phyloP scores from a whole-genome alignment of 805 yeast genomes.

The Sugiyamaella floridensis region DNA sequence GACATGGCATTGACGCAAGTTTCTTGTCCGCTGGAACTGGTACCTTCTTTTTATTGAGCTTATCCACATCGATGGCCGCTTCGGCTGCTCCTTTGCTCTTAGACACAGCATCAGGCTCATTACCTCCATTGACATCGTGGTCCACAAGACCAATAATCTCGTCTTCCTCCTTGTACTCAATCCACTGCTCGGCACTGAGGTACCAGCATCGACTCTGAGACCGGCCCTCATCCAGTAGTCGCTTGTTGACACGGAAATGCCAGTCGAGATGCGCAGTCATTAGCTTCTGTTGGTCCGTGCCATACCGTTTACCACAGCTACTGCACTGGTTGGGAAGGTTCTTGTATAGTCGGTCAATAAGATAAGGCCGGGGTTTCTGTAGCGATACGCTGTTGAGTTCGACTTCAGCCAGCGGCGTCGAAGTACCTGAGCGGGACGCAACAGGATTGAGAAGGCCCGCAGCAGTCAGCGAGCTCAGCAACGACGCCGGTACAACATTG shows the following conservation, averaged over 20 bases:
- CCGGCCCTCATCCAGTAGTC: slow-evolving; percentile 42
- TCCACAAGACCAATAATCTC: slow-evolving; percentile 42
- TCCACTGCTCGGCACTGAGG: slow-evolving; percentile 65
- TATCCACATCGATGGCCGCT: slow-evolving; percentile 24
- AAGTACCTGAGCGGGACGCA: neutral
- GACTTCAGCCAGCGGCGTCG: slow-evolving; percentile 16
- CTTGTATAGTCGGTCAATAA: slow-evolving; percentile 42
- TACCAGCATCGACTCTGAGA: slow-evolving; percentile 78
- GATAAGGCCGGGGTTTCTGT: slow-evolving; percentile 27
- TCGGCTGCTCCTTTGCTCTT: slow-evolving; percentile 12
- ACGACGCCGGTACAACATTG: slow-evolving; percentile 6
- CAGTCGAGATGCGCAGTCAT: slow-evolving; percentile 79
- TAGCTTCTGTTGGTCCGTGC: slow-evolving; percentile 42
- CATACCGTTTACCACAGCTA: slow-evolving; percentile 82
- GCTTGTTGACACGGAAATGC: slow-evolving; percentile 90
- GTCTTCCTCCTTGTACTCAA: slow-evolving; percentile 56
- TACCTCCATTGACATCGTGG: slow-evolving; percentile 11
- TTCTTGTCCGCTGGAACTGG: slow-evolving; percentile 58
- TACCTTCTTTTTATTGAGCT: slow-evolving; percentile 44
- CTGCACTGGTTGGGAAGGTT: slow-evolving; percentile 73
- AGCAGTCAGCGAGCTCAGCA: slow-evolving; percentile 21
- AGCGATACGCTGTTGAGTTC: slow-evolving; percentile 30
- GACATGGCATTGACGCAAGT: slow-evolving; percentile 54
- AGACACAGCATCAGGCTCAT: slow-evolving; percentile 5
- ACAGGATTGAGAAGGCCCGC: slow-evolving; percentile 24